Base-by-base conservation (phyloP, 2,329 filamentous ascomycete genomes). In the Venturia carpophila region DNA sequence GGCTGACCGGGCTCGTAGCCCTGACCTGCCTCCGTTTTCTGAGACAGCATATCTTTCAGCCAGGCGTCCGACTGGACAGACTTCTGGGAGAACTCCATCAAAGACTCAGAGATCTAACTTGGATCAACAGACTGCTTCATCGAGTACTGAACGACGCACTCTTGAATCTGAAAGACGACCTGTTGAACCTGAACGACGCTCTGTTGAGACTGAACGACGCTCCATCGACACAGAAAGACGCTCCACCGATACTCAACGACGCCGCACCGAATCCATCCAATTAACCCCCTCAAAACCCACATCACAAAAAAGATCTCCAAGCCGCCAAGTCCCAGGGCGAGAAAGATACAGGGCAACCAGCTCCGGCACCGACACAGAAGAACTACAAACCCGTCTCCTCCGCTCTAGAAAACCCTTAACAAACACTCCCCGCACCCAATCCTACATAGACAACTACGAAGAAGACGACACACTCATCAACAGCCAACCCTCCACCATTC, bases 311-410 rank as follows among this genome's bases (percentile, higher is more conserved):
- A 37, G 27, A 37, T 58, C 52, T 5, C 19, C 52, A 37, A 58
- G 52, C 19, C 52, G 52, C 19, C 52, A 58, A 58, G 7, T 7
- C 17, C 19, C 30, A 58, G 13, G 17, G 21, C 27, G 52, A 11
- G 52, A 58, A 37, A 10, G 27, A 58, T 37, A 58, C 52, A 34
- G 52, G 37, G 52, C 52, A 19, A 58, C 17, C 15, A 58, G 52
- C 19, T 58, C 52, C 2, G 52, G 30, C 5, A 34, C 30, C 15
- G 52, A 58, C 5, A 7, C 52, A 34, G 52, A 58, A 58, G 52
- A 58, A 5, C 52, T 37, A 58, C 52, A 58, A 17, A 37, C 37
- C 52, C 52, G 52, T 34, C 52, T 19, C 1, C 52, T 11, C 3
- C 52, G 52, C 15, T 37, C 30, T 5, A 37, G 52, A 37, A 58